A percentile compares a stretch with the other conserved stretches of the same genome.
These are phyloP conservation scores for Monosporascus sp. DNA, from an alignment of 2,329 filamentous ascomycete species.

Conservation along the genomic window DNA sequence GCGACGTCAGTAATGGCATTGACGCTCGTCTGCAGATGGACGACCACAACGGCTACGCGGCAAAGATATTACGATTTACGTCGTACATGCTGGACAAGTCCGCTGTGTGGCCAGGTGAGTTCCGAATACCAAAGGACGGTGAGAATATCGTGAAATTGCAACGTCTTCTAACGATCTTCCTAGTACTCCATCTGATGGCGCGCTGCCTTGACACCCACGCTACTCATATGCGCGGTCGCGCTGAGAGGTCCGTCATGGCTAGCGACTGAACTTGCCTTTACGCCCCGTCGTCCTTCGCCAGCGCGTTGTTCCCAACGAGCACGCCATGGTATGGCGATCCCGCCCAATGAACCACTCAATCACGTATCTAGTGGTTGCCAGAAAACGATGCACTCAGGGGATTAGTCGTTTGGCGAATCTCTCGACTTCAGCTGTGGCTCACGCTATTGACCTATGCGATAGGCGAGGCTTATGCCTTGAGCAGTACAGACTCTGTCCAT, in stretches of 20 bases:
- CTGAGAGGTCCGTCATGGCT: constrained; percentile 45
- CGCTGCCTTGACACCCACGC: constrained; percentile 51
- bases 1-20: constrained; percentile 43
- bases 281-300: neutral
- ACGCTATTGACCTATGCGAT: no score
- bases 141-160: no score
- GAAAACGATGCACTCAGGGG: no score
- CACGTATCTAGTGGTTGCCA: no score
- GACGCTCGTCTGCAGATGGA: constrained; percentile 51
- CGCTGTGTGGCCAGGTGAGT: constrained; percentile 85
- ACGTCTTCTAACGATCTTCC: no score
- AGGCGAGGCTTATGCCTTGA: no score
- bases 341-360: no score
- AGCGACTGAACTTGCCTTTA: constrained; percentile 25
- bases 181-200: constrained; percentile 49
- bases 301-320: neutral
- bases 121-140: neutral
- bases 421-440: no score
- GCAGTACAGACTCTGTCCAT: no score
- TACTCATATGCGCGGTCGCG: constrained; percentile 43
- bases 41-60: constrained; percentile 69
- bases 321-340: neutral
- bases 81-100: constrained; percentile 84
- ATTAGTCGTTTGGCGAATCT: no score
- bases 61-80: constrained; percentile 77